Conservation (phyloP, 116 monocot species). For the Phalaenopsis hybrid region DNA sequence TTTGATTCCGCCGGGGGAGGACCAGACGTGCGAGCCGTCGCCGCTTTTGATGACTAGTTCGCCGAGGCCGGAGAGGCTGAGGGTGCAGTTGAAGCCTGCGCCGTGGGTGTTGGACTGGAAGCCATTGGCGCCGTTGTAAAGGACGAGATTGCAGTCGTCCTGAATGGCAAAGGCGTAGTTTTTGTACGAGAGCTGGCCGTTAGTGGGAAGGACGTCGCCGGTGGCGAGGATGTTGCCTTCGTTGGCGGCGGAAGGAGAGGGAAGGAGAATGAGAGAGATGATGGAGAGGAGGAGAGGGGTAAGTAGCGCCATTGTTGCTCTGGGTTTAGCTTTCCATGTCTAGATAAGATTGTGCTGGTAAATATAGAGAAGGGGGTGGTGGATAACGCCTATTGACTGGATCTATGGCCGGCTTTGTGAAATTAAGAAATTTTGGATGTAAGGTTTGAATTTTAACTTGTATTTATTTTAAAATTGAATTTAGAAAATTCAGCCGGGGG, state of each 20-base stretch:
- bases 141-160: conserved; percentile 6
- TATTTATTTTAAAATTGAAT: no score
- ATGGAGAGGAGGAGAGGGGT: not conserved
- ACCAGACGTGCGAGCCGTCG: conserved; percentile 4
- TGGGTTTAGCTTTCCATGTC: no score
- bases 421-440: no score
- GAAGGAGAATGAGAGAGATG: not conserved
- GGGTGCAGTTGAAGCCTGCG: conserved; percentile 14
- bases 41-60: not conserved
- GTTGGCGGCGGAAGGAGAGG: not conserved
- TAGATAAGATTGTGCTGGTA: no score
- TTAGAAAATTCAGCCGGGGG: no score
- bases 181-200: conserved; percentile 6
- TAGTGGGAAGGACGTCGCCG: conserved; percentile 15
- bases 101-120: conserved; percentile 18
- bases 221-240: conserved; percentile 25
- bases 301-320: not conserved
- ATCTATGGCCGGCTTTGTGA: no score
- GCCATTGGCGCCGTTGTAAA: not conserved
- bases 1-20: not conserved
- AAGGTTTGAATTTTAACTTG: no score
- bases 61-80: conserved; percentile 10
- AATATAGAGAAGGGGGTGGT: no score
- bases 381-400: no score
- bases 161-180: conserved; percentile 17